Conservation (phyloP, 169 alveolate species). For the Eimeria brunetti region DNA sequence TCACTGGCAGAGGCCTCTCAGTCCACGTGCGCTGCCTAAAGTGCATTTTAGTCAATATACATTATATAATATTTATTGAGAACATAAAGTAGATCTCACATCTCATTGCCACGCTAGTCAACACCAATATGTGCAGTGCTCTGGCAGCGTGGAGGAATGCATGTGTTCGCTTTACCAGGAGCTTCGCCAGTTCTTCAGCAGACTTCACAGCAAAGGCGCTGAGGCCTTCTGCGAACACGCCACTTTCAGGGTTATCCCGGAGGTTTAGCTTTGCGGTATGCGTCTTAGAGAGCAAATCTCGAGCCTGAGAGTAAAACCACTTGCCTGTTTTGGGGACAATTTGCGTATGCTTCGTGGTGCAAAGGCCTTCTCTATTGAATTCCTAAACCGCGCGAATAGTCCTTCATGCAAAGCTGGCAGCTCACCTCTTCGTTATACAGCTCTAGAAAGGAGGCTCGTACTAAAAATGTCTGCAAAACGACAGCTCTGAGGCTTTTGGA, state of each 20-base stretch:
- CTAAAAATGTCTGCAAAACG: conserved; percentile 76
- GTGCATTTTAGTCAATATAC: not conserved
- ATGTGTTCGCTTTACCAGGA: conserved; percentile 69
- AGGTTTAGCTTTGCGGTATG: conserved; percentile 91
- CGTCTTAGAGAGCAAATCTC: conserved; percentile 92
- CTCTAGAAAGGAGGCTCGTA: conserved; percentile 95
- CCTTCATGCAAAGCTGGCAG: not conserved
- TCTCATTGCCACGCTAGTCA: not conserved
- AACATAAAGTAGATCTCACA: not conserved
- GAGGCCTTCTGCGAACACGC: conserved; percentile 94
- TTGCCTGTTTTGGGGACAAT: not conserved
- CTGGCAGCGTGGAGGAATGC: not conserved
- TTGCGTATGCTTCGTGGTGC: not conserved
- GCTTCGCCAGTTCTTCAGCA: conserved; percentile 89
- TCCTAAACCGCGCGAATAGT: not conserved
- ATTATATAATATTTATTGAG: not conserved
- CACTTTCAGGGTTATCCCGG: conserved; percentile 89
- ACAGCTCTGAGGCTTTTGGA: not conserved
- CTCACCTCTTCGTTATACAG: conserved; percentile 96
- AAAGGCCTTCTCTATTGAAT: not conserved
- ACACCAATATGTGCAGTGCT: not conserved
- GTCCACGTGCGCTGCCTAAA: not conserved
- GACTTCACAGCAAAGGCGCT: conserved; percentile 89
- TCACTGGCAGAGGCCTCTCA: not conserved
- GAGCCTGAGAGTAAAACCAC: conserved; percentile 80